Conservation (phyloP, 768 basidiomycete genomes). For the Crassisporium funariophilum region DNA sequence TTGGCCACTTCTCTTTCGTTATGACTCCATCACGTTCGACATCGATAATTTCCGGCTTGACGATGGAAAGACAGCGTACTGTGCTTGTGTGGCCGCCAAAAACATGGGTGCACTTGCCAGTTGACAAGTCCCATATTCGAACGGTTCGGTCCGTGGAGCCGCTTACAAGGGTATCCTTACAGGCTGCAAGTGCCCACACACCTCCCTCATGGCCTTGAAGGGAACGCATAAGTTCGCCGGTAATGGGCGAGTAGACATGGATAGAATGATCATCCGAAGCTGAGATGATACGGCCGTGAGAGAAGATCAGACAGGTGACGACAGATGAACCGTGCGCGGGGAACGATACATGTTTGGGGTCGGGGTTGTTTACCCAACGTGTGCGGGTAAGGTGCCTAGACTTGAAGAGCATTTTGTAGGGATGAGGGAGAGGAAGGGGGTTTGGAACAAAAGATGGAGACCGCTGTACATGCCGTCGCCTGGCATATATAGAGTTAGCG, state of each 20-base stretch:
- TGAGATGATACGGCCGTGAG: slow-evolving; percentile 91
- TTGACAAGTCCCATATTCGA: slow-evolving; percentile 84
- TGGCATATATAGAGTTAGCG: slow-evolving; percentile 66
- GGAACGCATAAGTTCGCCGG: slow-evolving; percentile 71
- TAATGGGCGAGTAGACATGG: slow-evolving; percentile 88
- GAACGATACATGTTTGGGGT: slow-evolving; percentile 80
- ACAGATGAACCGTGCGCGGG: slow-evolving; percentile 87
- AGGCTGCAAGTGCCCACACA: slow-evolving; percentile 94
- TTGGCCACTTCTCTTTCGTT: slow-evolving; percentile 68
- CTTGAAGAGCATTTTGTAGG: slow-evolving; percentile 92
- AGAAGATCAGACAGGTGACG: slow-evolving; percentile 95
- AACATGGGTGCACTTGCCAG: slow-evolving; percentile 83
- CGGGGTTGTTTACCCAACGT: slow-evolving; percentile 75
- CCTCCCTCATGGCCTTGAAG: slow-evolving; percentile 94
- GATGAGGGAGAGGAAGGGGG: slow-evolving; percentile 74
- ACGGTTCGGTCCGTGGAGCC: slow-evolving; percentile 95
- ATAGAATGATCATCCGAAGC: slow-evolving; percentile 98
- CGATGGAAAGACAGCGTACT: slow-evolving; percentile 93
- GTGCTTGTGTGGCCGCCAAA: slow-evolving; percentile 98
- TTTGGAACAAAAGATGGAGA: slow-evolving; percentile 35
- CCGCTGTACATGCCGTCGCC: slow-evolving; percentile 49
- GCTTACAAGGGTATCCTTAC: slow-evolving; percentile 85
- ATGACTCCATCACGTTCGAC: slow-evolving; percentile 67
- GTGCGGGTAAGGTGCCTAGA: slow-evolving; percentile 80
- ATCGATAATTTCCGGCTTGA: slow-evolving; percentile 88